phyloP scores from a whole-genome alignment of 2,329 filamentous ascomycete genomes.

The Cryphonectria parasitica region DNA sequence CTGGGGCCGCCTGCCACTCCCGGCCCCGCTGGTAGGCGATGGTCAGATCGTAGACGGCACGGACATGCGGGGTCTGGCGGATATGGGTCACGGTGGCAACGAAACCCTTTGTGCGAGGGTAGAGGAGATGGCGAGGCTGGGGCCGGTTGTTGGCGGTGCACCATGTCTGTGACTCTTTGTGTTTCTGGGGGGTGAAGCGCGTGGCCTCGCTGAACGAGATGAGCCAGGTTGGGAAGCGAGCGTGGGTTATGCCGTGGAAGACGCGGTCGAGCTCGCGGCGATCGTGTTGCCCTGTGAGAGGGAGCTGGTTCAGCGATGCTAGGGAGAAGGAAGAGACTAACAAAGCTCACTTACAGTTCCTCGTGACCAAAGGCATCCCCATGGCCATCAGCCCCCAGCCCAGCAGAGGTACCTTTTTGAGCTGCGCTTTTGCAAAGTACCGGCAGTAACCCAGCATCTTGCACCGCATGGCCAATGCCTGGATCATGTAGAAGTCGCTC shows the following conservation, averaged over 20 bases:
- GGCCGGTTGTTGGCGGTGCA: slow-evolving; percentile 54
- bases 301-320: neutral
- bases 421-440: slow-evolving; percentile 65
- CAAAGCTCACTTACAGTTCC: slow-evolving; percentile 48
- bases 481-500: slow-evolving; percentile 68
- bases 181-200: slow-evolving; percentile 59
- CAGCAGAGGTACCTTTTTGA: slow-evolving; percentile 62
- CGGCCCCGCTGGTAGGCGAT: slow-evolving; percentile 54
- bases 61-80: slow-evolving; percentile 53
- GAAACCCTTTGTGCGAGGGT: slow-evolving; percentile 65
- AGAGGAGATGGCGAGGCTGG: slow-evolving; percentile 61
- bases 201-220: slow-evolving; percentile 69
- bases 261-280: slow-evolving; percentile 59
- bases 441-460: slow-evolving; percentile 65
- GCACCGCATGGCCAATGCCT: slow-evolving; percentile 56
- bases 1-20: slow-evolving; percentile 51
- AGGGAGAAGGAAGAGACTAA: neutral
- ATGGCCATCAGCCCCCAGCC: slow-evolving; percentile 69
- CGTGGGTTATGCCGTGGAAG: slow-evolving; percentile 56
- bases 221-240: slow-evolving; percentile 63
- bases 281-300: slow-evolving; percentile 41
- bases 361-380: slow-evolving; percentile 66
- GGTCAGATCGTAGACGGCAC: slow-evolving; percentile 59
- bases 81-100: slow-evolving; percentile 62
- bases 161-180: slow-evolving; percentile 54